Conservation (phyloP, 164 flowering plant species). For the Stephania japonica region DNA sequence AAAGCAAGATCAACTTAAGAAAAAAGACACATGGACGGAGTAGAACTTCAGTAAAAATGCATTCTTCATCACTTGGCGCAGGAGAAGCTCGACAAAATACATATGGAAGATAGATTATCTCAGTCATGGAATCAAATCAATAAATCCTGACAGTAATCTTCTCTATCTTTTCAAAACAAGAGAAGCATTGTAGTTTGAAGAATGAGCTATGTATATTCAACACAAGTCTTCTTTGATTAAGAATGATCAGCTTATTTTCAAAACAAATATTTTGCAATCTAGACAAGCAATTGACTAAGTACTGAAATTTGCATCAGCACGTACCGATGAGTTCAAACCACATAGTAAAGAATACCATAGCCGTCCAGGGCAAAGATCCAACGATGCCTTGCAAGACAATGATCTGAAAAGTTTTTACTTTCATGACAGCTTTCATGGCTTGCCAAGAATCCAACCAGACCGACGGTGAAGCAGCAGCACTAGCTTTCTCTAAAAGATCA, state of each 20-base stretch:
- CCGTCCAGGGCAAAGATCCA: slow-evolving; percentile 96
- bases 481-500: slow-evolving; percentile 34
- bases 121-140: too few relatives aligned
- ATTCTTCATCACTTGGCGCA: background rate
- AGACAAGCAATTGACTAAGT: background rate
- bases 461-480: slow-evolving; percentile 28
- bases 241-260: background rate
- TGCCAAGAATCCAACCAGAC: slow-evolving; percentile 74
- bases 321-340: slow-evolving; percentile 96
- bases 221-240: background rate
- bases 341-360: slow-evolving; percentile 93
- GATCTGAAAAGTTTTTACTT: slow-evolving; percentile 74
- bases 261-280: background rate
- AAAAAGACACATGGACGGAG: background rate
- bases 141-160: background rate
- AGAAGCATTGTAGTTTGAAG: background rate
- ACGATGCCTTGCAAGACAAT: slow-evolving; percentile 91
- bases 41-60: too few relatives aligned
- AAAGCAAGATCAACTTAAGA: background rate
- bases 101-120: too few relatives aligned
- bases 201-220: background rate
- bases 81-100: too few relatives aligned
- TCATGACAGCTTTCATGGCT: slow-evolving; percentile 73
- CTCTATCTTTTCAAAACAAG: background rate
- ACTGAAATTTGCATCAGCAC: slow-evolving; percentile 14